Evolutionary conservation across 1,284 basidiomycete genomes (phyloP).

Genomic region (Porodaedalea pini): DNA sequence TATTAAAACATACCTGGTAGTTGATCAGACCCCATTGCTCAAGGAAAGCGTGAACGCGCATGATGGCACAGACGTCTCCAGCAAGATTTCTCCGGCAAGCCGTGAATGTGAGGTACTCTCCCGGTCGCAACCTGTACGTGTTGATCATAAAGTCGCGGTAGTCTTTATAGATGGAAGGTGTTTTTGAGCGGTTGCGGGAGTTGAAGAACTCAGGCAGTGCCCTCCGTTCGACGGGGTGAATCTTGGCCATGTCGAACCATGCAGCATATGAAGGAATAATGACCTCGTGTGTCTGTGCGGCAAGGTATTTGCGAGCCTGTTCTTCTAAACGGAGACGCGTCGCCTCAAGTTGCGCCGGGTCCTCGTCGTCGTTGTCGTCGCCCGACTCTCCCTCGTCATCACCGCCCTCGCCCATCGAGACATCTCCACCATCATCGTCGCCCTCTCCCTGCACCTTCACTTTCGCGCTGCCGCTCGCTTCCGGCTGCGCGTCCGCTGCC

Average conservation of each 20-base stretch:
- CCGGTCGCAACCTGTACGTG: conserved; percentile 91
- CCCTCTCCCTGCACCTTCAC: conserved; percentile 69
- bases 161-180: conserved; percentile 96
- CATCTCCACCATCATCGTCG: conserved; percentile 29
- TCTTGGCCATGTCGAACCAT: conserved; percentile 96
- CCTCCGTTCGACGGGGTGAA: conserved; percentile 89
- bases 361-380: conserved; percentile 73
- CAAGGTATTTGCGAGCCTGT: conserved; percentile 90
- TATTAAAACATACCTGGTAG: conserved; percentile 73
- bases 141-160: conserved; percentile 99
- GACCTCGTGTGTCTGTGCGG: conserved; percentile 95
- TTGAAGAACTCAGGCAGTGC: conserved; percentile 99
- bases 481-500: conserved; percentile 41
- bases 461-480: conserved; percentile 48
- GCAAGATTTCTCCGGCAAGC: conserved; percentile 95
- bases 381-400: conserved; percentile 69
- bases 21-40: conserved; percentile 99
- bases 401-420: conserved; percentile 44
- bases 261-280: conserved; percentile 96
- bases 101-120: conserved; percentile 96
- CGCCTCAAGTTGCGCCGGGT: conserved; percentile 76
- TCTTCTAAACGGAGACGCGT: conserved; percentile 76
- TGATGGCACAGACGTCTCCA: conserved; percentile 97
- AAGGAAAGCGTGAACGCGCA: conserved; percentile 97
- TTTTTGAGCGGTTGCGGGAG: conserved; percentile 91